Evolutionary conservation across 495 filamentous ascomycete species (phyloP), one percentile per base, ranked within the genome.

Genomic region (Aspergillus ostianus): DNA sequence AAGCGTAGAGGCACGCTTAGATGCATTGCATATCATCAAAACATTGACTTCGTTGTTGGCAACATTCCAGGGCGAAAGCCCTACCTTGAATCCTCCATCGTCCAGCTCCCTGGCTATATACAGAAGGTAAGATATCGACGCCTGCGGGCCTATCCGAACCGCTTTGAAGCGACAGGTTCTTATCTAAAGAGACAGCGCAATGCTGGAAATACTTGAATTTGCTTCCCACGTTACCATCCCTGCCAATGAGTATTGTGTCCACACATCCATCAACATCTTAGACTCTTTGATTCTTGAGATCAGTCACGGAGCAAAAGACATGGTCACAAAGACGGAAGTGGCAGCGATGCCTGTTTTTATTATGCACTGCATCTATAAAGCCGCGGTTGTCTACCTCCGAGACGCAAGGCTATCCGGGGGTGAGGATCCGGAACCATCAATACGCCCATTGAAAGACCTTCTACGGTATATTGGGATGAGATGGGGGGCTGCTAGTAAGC

Each of bases 1-100:
- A 13, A 15, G 36, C 36, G 13, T 41, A 13, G 36, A 41, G 13
- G 13, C 26, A 6, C 13, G 18, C 27, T 12, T 18, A 17, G 55
- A 57, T 2, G 55, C 55, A n/a, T 7, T 57, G 27, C 46, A 57
- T 17, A 48, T 57, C n/a, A 9, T 48, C n/a, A 48, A 7, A 12
- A 32, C 55, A 0, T 36, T 57, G 4, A 32, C 18, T 8, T 48
- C 55, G 2, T 21, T 49, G 9, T n/a, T 23, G 18, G 46, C 45
- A 21, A 48, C 55, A 19, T 8, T 48, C 12, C 44, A 57, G 20
- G 23, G 26, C 18, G n/a, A 57, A 19, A 3, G 23, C 9, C 21
- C 8, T 30, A 19, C 27, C 10, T n/a, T 18, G 10, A 2, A 30
- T 44, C 19, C 23, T 9, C 29, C 44, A 4, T 53, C 18, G 2